These are phyloP conservation scores for Inonotus obliquus DNA, from an alignment of 1,284 basidiomycete genomes.

Conservation along the genomic window DNA sequence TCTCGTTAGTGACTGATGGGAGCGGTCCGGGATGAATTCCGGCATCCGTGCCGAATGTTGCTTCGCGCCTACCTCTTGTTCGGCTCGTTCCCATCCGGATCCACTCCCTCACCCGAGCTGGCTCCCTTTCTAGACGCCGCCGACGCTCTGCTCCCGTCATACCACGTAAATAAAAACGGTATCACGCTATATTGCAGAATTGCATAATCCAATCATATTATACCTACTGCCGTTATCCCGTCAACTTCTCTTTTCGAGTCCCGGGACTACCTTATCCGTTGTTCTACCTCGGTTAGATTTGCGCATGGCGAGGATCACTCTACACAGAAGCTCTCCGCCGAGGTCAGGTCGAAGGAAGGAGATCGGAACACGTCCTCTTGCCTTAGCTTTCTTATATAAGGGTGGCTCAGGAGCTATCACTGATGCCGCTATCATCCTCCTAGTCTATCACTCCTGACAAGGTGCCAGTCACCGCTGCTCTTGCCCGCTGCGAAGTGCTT, in stretches of 20 bases:
- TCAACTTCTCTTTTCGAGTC: background rate
- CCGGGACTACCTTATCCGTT: background rate
- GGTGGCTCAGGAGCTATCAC: background rate
- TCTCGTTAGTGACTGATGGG: background rate
- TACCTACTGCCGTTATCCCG: background rate
- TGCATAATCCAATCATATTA: background rate
- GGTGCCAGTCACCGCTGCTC: background rate
- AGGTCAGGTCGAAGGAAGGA: background rate
- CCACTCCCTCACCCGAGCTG: background rate
- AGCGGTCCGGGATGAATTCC: background rate
- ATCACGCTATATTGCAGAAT: background rate
- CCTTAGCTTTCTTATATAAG: background rate
- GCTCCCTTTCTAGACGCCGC: background rate
- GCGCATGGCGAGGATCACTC: background rate
- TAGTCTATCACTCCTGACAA: background rate
- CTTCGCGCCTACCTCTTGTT: background rate
- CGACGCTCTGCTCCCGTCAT: background rate
- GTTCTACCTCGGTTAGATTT: background rate
- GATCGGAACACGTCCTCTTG: background rate
- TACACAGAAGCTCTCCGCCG: background rate
- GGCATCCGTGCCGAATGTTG: background rate
- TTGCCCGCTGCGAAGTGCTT: background rate
- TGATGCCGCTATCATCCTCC: background rate
- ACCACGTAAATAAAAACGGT: background rate
- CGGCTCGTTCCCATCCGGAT: background rate